Conservation (phyloP, 2,329 filamentous ascomycete species). For the Neonectria punicea region DNA sequence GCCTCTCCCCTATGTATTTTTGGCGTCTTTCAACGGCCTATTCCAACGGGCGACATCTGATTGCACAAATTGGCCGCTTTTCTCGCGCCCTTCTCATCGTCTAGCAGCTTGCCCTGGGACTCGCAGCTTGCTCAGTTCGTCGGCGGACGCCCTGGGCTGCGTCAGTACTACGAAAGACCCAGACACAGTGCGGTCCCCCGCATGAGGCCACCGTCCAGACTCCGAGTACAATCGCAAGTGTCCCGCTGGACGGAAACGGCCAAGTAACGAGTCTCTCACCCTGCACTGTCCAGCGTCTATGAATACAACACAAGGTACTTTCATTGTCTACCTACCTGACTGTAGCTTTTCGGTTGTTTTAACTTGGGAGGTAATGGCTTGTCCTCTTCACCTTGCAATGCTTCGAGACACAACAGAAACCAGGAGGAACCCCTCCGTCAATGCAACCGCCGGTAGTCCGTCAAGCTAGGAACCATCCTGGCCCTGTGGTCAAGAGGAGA, state of each 20-base stretch:
- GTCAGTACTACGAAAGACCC: constrained; percentile 24
- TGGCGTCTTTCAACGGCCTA: background rate
- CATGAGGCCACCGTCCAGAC: constrained; percentile 40
- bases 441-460: constrained; percentile 2
- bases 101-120: constrained; percentile 16
- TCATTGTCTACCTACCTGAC: no score
- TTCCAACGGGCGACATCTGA: background rate
- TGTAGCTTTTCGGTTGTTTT: constrained; percentile 5
- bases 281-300: constrained; percentile 6
- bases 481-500: background rate
- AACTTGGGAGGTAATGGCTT: background rate
- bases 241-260: constrained; percentile 29
- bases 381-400: background rate
- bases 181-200: constrained; percentile 42
- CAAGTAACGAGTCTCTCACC: constrained; percentile 22
- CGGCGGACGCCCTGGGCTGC: constrained; percentile 16
- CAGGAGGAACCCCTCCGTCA: constrained; percentile 5
- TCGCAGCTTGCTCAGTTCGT: constrained; percentile 6
- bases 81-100: constrained; percentile 8
- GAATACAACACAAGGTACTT: background rate
- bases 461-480: background rate
- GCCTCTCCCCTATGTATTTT: constrained; percentile 12
- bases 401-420: constrained; percentile 14
- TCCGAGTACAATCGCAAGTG: constrained; percentile 17
- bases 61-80: constrained; percentile 35